Base-by-base conservation (phyloP, 768 basidiomycete species). In the Ramaria sp. region DNA sequence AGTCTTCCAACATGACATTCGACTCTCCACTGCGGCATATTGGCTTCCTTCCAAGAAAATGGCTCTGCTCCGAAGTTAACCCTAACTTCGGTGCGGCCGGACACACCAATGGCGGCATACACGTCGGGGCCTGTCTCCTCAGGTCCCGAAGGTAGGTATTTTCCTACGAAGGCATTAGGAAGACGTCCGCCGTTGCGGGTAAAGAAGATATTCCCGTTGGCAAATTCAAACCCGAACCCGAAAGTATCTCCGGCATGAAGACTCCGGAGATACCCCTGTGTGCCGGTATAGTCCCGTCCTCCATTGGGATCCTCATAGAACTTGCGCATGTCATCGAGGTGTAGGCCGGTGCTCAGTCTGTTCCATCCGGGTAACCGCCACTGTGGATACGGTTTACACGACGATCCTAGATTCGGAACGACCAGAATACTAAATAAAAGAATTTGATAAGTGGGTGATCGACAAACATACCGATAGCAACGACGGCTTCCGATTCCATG, bases 291-390 rank as follows among this genome's bases (percentile, higher is more conserved):
- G 62, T 82, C 79, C 1, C 80, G 76, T 11, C 84, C 84, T 17
- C 84, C 84, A 47, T 79, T 72, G 1, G 81, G 69, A 63, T 84
- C 82, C 62, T 85, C 83, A 58, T 81, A 86, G 73, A 86, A 86
- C 67, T 85, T 86, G 64, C 81, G 76, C 64, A 83, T 70, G 68
- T 86, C 84, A 64, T 86, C 85, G 34, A 86, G 74, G 61, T 86
- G 84, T 27, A 84, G 70, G 1, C 76, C 84, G 1, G 79, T 79
- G 54, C 83, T 84, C 42, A 78, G 70, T 49, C 84, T 70, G 63
- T 87, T 82, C 85, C 85, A 86, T 3, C 84, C 84, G 41, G 85
- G 85, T 43, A 84, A 72, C 19, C 84, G 76, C 73, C 79, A 85
- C 1, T 69, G 67, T 0, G 84, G 85, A 61, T 85, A 85, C 3